Base-by-base conservation (phyloP, 306 rosid species). In the Cicer cuneatum region DNA sequence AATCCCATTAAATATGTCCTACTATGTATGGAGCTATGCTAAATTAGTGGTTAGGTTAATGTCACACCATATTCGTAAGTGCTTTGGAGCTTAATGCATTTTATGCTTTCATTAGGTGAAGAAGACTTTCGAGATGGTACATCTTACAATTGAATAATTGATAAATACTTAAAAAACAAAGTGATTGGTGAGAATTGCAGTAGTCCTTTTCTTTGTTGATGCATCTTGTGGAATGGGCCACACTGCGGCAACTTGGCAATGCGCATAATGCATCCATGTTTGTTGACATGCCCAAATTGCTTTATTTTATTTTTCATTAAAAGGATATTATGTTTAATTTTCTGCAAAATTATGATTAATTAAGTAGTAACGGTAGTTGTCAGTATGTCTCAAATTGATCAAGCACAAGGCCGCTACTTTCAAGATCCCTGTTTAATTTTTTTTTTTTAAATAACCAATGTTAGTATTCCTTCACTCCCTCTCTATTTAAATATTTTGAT, bases 331-430 rank as follows among this genome's bases (percentile, higher is more conserved):
- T 7, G 13, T 11, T 60, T 29, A 8, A 12, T 39, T 72, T 14
- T 47, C 54, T 68, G 35, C 57, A 14, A 14, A 65, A 21, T 66
- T 67, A 66, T 57, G 3, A 12, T 46, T 61, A 14, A 1, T 38
- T 37, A 52, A 66, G 42, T 42, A 18, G 13, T 73, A 73, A 56
- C 24, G 19, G 65, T 47, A 7, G 75, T 57, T 80, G 12, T 58
- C 71, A 65, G 29, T 67, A n/a, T 8, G 58, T 47, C 12, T 39
- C 71, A 73, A 66, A 11, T 73, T 79, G 78, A 35, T 79, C 45
- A 53, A 11, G 24, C 61, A 16, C 69, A 59, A 64, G 52, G 69
- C 74, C 4, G 73, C 68, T 54, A 6, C 46, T 43, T 33, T 46
- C 5, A 21, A 65, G 64, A 72, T 79, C 57, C 54, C 21, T 72